Evolutionary conservation across 352 stramenopile genomes (phyloP).

Genomic region (Plasmopara viticola): DNA sequence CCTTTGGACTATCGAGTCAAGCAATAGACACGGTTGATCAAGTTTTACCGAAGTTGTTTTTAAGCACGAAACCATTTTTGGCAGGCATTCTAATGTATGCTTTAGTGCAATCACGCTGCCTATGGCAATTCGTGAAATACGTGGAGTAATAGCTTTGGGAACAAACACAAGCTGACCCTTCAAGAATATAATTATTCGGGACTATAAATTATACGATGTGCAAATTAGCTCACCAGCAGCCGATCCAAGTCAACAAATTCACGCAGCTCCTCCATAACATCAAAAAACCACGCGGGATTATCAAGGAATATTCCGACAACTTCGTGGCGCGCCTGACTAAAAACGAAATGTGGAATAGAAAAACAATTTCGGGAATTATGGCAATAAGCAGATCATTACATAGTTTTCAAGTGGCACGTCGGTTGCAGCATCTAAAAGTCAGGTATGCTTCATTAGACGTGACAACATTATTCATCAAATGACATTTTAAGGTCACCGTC

Average conservation of each 20-base stretch:
- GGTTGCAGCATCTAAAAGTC: constrained; percentile 66
- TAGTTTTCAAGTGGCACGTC: constrained; percentile 71
- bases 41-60: constrained; percentile 26
- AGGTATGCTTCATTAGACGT: constrained; percentile 5
- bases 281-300: constrained; percentile 79
- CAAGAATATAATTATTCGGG: background rate
- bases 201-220: constrained; percentile 1
- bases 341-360: background rate
- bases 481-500: constrained; percentile 33
- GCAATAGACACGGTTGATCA: constrained; percentile 31
- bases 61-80: constrained; percentile 48
- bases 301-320: constrained; percentile 66
- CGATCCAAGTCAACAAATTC: constrained; percentile 73
- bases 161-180: constrained; percentile 73
- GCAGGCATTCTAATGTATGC: constrained; percentile 64
- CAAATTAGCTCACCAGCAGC: constrained; percentile 43
- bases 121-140: constrained; percentile 61
- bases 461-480: background rate
- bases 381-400: constrained; percentile 28
- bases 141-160: constrained; percentile 68
- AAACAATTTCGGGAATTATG: background rate
- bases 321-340: constrained; percentile 61
- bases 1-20: constrained; percentile 66
- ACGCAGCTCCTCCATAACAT: constrained; percentile 62
- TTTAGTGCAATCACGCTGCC: constrained; percentile 81